These are phyloP conservation scores for Lactarius akahatsu DNA, from an alignment of 768 basidiomycete species.

Conservation along the genomic window DNA sequence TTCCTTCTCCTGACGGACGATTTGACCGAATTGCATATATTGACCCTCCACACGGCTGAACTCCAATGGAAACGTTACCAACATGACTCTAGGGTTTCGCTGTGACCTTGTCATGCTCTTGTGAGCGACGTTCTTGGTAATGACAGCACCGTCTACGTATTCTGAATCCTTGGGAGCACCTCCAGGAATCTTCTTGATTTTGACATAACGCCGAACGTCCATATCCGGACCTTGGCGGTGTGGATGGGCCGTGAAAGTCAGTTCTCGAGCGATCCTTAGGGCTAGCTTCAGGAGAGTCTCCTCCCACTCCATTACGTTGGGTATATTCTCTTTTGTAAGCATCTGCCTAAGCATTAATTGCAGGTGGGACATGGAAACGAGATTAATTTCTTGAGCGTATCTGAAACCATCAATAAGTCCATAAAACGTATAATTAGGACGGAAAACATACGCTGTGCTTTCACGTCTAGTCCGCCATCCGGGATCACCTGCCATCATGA, in stretches of 20 bases:
- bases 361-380: conserved; percentile 85
- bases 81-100: conserved; percentile 89
- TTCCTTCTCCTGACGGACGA: conserved; percentile 90
- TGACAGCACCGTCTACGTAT: conserved; percentile 94
- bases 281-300: conserved; percentile 77
- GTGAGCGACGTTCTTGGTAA: conserved; percentile 97
- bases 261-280: conserved; percentile 79
- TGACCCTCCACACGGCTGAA: conserved; percentile 92
- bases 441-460: conserved; percentile 74
- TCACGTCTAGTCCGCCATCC: conserved; percentile 88
- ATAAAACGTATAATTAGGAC: not conserved
- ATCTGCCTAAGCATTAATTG: conserved; percentile 91
- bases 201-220: conserved; percentile 93
- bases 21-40: conserved; percentile 89
- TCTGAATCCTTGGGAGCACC: conserved; percentile 91
- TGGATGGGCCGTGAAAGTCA: conserved; percentile 69
- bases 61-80: conserved; percentile 92
- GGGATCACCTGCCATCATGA: conserved; percentile 52
- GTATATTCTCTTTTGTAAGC: conserved; percentile 77
- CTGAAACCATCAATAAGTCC: conserved; percentile 39
- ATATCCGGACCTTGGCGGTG: conserved; percentile 88
- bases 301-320: conserved; percentile 87
- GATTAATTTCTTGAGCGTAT: conserved; percentile 80
- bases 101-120: conserved; percentile 87
- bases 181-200: conserved; percentile 98